Percentiles rank a stretch among this genome's conserved stretches.
Evolutionary conservation across 2,329 filamentous ascomycete species (phyloP).

Genomic region (Fusarium illudens): DNA sequence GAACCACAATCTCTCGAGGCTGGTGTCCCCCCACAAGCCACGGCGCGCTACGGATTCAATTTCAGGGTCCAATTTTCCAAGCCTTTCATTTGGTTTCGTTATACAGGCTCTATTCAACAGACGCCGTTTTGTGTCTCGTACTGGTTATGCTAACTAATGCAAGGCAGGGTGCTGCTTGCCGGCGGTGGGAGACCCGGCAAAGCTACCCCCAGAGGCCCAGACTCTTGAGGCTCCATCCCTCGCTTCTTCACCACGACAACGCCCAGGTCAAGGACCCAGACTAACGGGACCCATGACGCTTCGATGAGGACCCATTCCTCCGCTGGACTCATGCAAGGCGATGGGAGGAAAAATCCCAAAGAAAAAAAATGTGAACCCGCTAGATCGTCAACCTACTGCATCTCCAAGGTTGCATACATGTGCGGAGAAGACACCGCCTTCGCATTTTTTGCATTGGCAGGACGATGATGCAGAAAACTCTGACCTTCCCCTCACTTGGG

Average conservation of each 20-base stretch:
- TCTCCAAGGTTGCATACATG: slow-evolving; percentile 29
- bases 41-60: slow-evolving; percentile 11
- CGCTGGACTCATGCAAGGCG: slow-evolving; percentile 16
- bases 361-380: slow-evolving; percentile 16
- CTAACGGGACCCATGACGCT: slow-evolving; percentile 35
- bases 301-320: slow-evolving; percentile 19
- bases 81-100: slow-evolving; percentile 22
- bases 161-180: slow-evolving; percentile 13
- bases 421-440: slow-evolving; percentile 18
- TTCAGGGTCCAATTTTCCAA: slow-evolving; percentile 31
- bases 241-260: slow-evolving; percentile 39
- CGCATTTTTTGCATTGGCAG: slow-evolving; percentile 32
- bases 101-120: not conserved
- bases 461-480: slow-evolving; percentile 25
- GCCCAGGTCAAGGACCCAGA: slow-evolving; percentile 15
- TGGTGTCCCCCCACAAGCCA: slow-evolving; percentile 29
- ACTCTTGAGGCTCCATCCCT: slow-evolving; percentile 27
- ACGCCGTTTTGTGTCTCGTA: slow-evolving; percentile 21
- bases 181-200: slow-evolving; percentile 8
- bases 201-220: slow-evolving; percentile 22
- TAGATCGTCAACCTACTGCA: slow-evolving; percentile 17
- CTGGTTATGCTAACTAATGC: slow-evolving; percentile 25
- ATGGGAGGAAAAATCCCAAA: slow-evolving; percentile 4
- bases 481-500: slow-evolving; percentile 18
- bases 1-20: slow-evolving; percentile 27